Conservation (phyloP, 1,139 yeast species). For the Wickerhamiella pararugosa region DNA sequence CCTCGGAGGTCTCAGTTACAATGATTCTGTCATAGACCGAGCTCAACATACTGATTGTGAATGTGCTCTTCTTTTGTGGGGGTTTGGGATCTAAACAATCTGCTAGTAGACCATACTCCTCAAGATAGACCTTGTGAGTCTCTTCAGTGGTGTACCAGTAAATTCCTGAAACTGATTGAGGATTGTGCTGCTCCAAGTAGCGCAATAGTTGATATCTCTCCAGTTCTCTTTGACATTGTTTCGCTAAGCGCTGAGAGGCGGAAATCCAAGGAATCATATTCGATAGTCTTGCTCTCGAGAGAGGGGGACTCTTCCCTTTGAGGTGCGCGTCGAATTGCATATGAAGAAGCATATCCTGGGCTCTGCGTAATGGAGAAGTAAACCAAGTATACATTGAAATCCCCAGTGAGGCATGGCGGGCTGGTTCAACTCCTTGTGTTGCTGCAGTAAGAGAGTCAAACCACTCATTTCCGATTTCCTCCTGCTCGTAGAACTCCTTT, state of each 20-base stretch:
- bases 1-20: too few species aligned
- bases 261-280: conserved; percentile 11
- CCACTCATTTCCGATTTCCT: conserved; percentile 17
- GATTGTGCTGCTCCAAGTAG: not conserved
- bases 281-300: conserved; percentile 3
- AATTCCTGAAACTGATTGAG: not conserved
- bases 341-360: conserved; percentile 69
- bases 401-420: conserved; percentile 51
- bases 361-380: conserved; percentile 82
- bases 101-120: too few species aligned
- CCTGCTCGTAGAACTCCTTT: conserved; percentile 9
- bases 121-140: not conserved
- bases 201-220: conserved; percentile 6
- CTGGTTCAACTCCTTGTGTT: conserved; percentile 22
- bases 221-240: conserved; percentile 7
- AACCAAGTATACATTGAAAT: conserved; percentile 50
- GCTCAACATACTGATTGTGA: too few species aligned
- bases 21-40: too few species aligned
- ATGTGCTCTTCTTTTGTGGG: too few species aligned
- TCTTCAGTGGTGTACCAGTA: not conserved
- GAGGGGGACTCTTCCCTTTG: conserved; percentile 6
- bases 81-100: too few species aligned
- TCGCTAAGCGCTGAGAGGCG: conserved; percentile 8
- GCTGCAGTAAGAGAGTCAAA: conserved; percentile 18
- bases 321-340: conserved; percentile 44